phyloP scores from a whole-genome alignment of 2,329 filamentous ascomycete species.

The Fulvia fulva region DNA sequence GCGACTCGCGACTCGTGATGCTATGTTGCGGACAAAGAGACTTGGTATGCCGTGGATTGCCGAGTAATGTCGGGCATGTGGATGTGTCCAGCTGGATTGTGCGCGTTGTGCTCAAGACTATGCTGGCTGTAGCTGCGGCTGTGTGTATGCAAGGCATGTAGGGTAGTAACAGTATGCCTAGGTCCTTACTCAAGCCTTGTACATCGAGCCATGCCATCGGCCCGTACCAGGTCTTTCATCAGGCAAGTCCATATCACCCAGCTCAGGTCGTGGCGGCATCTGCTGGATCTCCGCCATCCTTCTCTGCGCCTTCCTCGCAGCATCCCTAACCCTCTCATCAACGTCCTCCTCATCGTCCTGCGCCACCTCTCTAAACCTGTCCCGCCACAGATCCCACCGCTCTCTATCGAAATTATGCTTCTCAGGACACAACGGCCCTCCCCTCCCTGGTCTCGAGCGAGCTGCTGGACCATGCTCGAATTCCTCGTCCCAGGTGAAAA shows the following conservation, averaged over 20 bases:
- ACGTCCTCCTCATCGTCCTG: neutral
- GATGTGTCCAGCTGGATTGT: neutral
- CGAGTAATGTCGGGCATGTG: neutral
- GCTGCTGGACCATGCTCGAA: neutral
- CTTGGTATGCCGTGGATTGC: no score
- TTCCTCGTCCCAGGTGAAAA: conserved; percentile 1
- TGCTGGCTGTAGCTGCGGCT: no score
- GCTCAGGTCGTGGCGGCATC: neutral
- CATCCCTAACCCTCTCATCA: neutral
- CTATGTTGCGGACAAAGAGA: no score
- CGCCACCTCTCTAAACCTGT: neutral
- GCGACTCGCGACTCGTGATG: no score
- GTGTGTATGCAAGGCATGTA: no score
- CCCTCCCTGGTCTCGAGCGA: neutral
- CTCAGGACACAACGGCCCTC: neutral
- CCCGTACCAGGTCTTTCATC: neutral
- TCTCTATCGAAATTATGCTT: neutral
- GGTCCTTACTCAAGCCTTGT: neutral
- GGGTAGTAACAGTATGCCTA: no score
- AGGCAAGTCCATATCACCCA: neutral
- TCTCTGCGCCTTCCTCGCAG: neutral
- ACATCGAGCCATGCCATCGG: neutral
- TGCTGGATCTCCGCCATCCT: conserved; percentile 1
- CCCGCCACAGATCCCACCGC: neutral
- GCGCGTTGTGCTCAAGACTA: no score